Base-by-base conservation (phyloP, 495 filamentous ascomycete genomes). In the Aspergillus sclerotiicarbonarius region DNA sequence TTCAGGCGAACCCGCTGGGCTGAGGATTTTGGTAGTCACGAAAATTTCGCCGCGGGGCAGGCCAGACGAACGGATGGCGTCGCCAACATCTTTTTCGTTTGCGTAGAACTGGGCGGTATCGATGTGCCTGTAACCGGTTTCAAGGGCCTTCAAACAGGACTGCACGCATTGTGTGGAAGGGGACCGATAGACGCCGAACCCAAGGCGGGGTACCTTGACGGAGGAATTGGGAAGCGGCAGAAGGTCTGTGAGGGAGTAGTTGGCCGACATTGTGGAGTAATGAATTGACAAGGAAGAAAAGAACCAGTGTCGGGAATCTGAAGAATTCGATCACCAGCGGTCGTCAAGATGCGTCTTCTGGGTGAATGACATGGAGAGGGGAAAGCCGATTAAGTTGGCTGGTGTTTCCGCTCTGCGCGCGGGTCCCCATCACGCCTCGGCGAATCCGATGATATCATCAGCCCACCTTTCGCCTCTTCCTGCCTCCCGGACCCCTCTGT, bases 131-230 rank as follows among this genome's bases (percentile, higher is more conserved):
- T 90, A 90, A 49, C 87, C 87, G 6, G 75, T 67, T 6, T 79
- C 66, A 31, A 91, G 72, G n/a, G 88, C 88, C 33, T 76, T 78
- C n/a, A 79, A 71, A 59, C 78, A 82, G 6, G 86, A 85, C 25
- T 78, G 62, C 15, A 79, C 73, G 67, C 82, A 87, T 54, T 79
- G 74, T 20, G 73, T 56, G 16, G 68, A 50, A 9, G 75, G 75
- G 10, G 82, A 84, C 50, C 80, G 80, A 69, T 86, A 91, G 63
- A 91, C 86, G 41, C 88, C 88, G 63, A 91, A 90, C 13, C 89
- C 88, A n/a, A 92, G 80, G 50, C 74, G 77, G 29, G 87, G 89
- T 45, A 89, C 87, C 49, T 73, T 74, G 54, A 76, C 67, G 19
- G 60, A 45, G 56, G 78, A 82, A 56, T 82, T 82, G 31, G 78